phyloP scores from a whole-genome alignment of 176 grass and related monocot genomes.

The Eremochloa ophiuroides region DNA sequence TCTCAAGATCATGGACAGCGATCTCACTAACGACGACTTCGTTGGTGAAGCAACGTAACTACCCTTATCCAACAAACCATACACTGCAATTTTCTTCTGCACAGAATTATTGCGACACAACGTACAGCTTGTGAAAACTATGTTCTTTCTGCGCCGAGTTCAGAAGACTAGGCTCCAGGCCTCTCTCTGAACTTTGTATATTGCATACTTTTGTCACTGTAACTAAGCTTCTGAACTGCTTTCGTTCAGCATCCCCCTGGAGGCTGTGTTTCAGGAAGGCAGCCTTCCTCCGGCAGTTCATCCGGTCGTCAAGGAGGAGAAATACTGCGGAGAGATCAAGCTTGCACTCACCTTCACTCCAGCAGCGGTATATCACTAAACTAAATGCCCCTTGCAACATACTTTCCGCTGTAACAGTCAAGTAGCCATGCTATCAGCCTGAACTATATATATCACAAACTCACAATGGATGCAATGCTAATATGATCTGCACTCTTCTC shows the following conservation, averaged over 20 bases:
- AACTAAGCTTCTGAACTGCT: constrained; percentile 4
- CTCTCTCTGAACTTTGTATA: no score
- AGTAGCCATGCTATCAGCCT: not conserved
- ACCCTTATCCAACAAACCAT: no score
- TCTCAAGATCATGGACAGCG: constrained; percentile 88
- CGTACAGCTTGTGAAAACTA: no score
- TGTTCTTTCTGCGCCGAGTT: no score
- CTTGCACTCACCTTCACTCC: constrained; percentile 84
- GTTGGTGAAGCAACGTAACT: constrained; percentile 67
- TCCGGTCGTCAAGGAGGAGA: constrained; percentile 67
- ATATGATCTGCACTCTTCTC: not conserved
- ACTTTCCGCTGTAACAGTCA: not conserved
- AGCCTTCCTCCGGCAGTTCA: constrained; percentile 55
- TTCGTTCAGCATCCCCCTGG: constrained; percentile 52
- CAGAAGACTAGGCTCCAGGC: no score
- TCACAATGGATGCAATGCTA: not conserved
- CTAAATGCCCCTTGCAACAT: not conserved
- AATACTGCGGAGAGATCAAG: constrained; percentile 77
- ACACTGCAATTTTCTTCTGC: no score
- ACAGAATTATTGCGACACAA: no score
- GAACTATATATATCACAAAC: not conserved
- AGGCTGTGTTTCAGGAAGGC: constrained; percentile 53
- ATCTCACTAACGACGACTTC: constrained; percentile 64
- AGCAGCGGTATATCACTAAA: constrained; percentile 3
- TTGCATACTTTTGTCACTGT: no score